Base-by-base conservation (phyloP, 805 yeast genomes). In the Candida sphagnicola region DNA sequence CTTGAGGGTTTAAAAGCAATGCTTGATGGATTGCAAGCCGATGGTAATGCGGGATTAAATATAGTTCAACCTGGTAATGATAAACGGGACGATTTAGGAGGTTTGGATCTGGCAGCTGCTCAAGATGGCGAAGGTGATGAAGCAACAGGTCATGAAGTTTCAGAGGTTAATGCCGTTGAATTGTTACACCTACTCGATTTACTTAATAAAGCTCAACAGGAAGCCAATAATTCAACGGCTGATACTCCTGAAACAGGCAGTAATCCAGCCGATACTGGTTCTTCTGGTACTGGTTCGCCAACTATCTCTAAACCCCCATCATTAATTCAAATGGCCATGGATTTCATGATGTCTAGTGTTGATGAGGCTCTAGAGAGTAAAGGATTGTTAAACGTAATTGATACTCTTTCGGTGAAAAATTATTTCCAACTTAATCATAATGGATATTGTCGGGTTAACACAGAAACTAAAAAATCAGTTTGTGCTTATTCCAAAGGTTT, bases 361-460 rank as follows among this genome's bases (percentile, higher is more conserved):
- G 24, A 33, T 23, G 17, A n/a, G 5, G 28, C 23, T 8, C 23
- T 33, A 28, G 28, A 33, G 23, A 23, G 28, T 16, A 21, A 33
- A 16, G 35, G 35, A n/a, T 16, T 33, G 4, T 21, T 33, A 14
- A 19, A 33, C 23, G 35, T 33, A 4, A 62, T 74, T 34, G 76
- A 72, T 49, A 68, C 78, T 0, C 70, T 74, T 46, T 65, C 72
- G 14, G 57, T 61, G 18, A 57, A 59, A 28, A 71, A 71, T 25
- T 38, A 62, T 4, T 77, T 61, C 49, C 60, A 62, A 28, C 61
- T 77, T 45, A 74, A 67, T 49, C 64, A 63, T 37, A 52, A 65
- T 34, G 79, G 81, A 1, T 78, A 68, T 54, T 75, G 82, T 50
- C 68, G 76, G 21, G 38, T 51, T 4, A 65, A 63, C 25, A 41